phyloP scores from a whole-genome alignment of 106 monocot genomes.

The Agapanthus africanus region DNA sequence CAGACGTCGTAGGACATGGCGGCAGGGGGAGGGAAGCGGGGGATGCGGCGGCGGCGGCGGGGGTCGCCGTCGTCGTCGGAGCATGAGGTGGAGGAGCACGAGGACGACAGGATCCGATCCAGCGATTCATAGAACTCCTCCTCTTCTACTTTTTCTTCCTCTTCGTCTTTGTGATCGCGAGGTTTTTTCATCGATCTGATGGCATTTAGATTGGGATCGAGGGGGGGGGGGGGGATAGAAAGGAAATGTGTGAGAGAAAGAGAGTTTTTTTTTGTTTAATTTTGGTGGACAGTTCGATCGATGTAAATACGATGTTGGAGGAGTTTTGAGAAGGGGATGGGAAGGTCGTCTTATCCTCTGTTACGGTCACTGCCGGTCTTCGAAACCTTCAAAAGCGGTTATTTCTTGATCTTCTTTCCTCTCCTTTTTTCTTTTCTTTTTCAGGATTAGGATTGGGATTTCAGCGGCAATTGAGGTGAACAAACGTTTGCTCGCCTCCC shows the following conservation, averaged over 20 bases:
- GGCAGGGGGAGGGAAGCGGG: constrained; percentile 13
- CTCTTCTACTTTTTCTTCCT: constrained; percentile 51
- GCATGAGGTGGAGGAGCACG: constrained; percentile 73
- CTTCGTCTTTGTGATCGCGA: no score
- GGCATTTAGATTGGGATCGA: constrained; percentile 3
- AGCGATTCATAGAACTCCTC: constrained; percentile 80
- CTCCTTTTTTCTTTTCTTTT: no score
- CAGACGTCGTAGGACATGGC: constrained; percentile 54
- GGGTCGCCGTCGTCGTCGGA: constrained; percentile 34
- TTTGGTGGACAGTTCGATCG: no score
- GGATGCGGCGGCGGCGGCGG: constrained; percentile 10
- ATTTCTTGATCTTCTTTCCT: no score
- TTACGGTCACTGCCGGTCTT: constrained; percentile 9
- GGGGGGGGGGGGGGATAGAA: neutral
- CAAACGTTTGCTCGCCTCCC: no score
- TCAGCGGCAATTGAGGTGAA: no score
- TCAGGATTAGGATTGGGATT: no score
- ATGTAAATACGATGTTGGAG: constrained; percentile 14
- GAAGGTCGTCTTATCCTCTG: constrained; percentile 3
- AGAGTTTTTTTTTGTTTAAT: no score
- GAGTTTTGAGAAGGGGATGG: neutral
- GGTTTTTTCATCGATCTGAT: constrained; percentile 2
- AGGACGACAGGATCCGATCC: constrained; percentile 68
- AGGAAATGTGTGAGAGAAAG: constrained; percentile 6
- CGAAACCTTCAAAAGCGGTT: no score